Evolutionary conservation across 2,329 filamentous ascomycete genomes (phyloP), one percentile per base, ranked within the genome.

Genomic region (Colletotrichum sp.): DNA sequence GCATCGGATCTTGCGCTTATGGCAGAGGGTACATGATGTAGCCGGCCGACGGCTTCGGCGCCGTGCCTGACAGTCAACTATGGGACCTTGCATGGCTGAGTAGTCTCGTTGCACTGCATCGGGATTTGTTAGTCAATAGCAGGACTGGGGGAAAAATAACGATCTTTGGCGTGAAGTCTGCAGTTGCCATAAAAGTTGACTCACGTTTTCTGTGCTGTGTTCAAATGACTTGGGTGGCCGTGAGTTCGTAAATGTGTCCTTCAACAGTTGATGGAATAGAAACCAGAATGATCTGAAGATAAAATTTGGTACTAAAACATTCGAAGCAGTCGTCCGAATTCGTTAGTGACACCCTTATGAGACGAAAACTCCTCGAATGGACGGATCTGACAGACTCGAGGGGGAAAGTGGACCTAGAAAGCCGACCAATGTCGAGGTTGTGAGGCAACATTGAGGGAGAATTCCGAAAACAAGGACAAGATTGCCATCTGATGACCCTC

Each of bases 1-100:
- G 71, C 87, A 88, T n/a, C 83, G 81, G 18, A 88, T 83, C 76
- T 88, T 88, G 66, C 87, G 85, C n/a, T 81, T 82, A 12, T 87
- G 81, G 72, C 87, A 55, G 24, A 28, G 65, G 62, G 30, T 15
- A 34, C n/a, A 34, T 18, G 62, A 34, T 28, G 18, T 65, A n/a
- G 62, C 62, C 32, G 62, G 36, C 62, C 36, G 32, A 24, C 62
- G 62, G 36, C 30, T 65, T 39, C 30, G 62, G 62, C 30, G n/a
- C n/a, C 30, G 62, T 24, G 62, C 34, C 62, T 65, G 52, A 16
- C 18, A 9, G 21, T 34, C 62, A 44, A n/a, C 16, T 15, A 4
- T 24, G 16, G 36, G 24, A 39, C 28, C 62, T 63, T 44, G 36
- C 36, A 44, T 44, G 34, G 15, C 34, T 39, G 4, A 39, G 34